Base-by-base conservation (phyloP, 2,329 filamentous ascomycete genomes). In the Claviceps pazoutovae region DNA sequence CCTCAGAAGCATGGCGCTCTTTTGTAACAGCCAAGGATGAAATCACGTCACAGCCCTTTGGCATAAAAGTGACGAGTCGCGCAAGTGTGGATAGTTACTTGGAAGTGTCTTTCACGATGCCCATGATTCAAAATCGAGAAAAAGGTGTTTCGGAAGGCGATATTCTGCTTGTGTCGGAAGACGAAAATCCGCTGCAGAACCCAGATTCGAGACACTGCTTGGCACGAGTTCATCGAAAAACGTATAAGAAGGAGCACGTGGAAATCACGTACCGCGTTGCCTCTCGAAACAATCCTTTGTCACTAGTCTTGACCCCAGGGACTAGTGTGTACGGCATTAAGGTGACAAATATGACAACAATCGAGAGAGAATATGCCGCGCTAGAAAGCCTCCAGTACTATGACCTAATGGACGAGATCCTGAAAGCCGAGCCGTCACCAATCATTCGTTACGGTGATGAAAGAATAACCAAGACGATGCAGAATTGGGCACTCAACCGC, bases 351-450 rank as follows among this genome's bases (percentile, higher is more conserved):
- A 86, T 98, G 73, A 95, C 86, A 2, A 93, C 93, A 0, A 83
- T 97, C 49, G 91, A 98, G 71, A 84, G 93, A 65, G 93, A 98
- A 68, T 98, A 90, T 65, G 93, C 89, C 52, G 88, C 93, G 0
- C 70, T 98, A 34, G 86, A 89, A 69, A 91, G 87, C 60, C 68
- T 98, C 56, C 86, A 95, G 65, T 97, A 94, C 66, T 98, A 97
- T 61, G 93, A 98, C 67, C 75, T 98, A 19, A 94, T 91, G 72
- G 85, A 91, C 53, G 93, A 98, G 68, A 87, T 98, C 52, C 74
- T 94, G 47, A 82, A 83, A 59, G 93, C 90, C 3, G 88, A 89
- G 62, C 93, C 94, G 1, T 96, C 91, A 6, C 89, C 88, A 1
- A 80, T 96, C 58, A 77, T 95, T 50, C 81, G 80, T 6, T 96